phyloP scores from a whole-genome alignment of 2,329 filamentous ascomycete genomes.

The Fusarium paranaense region DNA sequence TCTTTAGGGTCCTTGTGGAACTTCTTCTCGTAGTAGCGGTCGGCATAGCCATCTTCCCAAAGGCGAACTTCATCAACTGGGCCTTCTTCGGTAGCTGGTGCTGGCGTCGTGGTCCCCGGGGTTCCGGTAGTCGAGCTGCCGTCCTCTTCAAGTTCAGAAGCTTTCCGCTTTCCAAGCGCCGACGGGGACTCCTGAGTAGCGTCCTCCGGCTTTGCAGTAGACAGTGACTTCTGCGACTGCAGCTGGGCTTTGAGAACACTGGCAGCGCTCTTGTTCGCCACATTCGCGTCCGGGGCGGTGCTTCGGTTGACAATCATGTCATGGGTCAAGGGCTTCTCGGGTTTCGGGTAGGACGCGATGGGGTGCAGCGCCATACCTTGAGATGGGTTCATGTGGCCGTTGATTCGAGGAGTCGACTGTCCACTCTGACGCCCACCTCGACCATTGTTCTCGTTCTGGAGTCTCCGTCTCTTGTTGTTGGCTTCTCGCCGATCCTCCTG shows the following conservation, averaged over 20 bases:
- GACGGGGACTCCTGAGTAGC: slow-evolving; percentile 58
- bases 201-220: slow-evolving; percentile 28
- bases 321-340: slow-evolving; percentile 76
- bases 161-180: slow-evolving; percentile 80
- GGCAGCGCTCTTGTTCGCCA: slow-evolving; percentile 94
- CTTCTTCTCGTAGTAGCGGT: slow-evolving; percentile 97
- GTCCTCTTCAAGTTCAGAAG: slow-evolving; percentile 73
- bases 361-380: slow-evolving; percentile 50
- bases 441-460: slow-evolving; percentile 68
- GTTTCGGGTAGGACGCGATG: slow-evolving; percentile 64
- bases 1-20: slow-evolving; percentile 87
- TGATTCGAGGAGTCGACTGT: slow-evolving; percentile 32
- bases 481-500: slow-evolving; percentile 86
- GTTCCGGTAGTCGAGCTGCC: slow-evolving; percentile 72
- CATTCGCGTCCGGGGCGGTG: slow-evolving; percentile 74
- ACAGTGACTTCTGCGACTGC: slow-evolving; percentile 56
- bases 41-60: slow-evolving; percentile 95
- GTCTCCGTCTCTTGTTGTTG: slow-evolving; percentile 80
- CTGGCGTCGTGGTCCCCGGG: slow-evolving; percentile 58
- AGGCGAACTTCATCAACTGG: slow-evolving; percentile 85
- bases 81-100: slow-evolving; percentile 67
- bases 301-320: slow-evolving; percentile 87
- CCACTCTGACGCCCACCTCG: slow-evolving; percentile 38
- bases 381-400: slow-evolving; percentile 51
- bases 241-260: slow-evolving; percentile 87